Percentiles rank a stretch among this genome's conserved stretches.
phyloP scores from a whole-genome alignment of 2,329 filamentous ascomycete genomes.

The Nemania abortiva region DNA sequence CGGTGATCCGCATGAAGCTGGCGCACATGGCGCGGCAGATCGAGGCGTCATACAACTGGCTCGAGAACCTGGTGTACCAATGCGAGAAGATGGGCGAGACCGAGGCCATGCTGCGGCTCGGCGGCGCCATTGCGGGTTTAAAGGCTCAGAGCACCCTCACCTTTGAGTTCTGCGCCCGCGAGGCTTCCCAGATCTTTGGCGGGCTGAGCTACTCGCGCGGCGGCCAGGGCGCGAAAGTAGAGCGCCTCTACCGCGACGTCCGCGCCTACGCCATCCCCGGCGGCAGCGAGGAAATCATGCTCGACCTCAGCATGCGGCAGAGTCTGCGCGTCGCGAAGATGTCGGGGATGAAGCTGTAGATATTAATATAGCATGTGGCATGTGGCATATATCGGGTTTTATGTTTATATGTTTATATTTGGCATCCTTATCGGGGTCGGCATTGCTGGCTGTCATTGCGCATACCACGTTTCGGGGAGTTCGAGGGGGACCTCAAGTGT shows the following conservation, averaged over 20 bases:
- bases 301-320: conserved; percentile 95
- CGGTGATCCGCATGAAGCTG: conserved; percentile 96
- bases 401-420: background rate
- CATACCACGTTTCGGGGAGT: background rate
- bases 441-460: background rate
- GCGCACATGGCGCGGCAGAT: conserved; percentile 99
- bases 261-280: conserved; percentile 96
- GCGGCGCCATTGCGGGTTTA: conserved; percentile 90
- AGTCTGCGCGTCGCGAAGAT: conserved; percentile 88
- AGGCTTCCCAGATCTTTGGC: conserved; percentile 97
- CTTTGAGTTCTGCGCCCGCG: conserved; percentile 97
- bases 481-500: background rate
- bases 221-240: conserved; percentile 94
- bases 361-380: background rate
- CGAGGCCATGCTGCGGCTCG: conserved; percentile 95
- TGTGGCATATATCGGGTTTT: background rate
- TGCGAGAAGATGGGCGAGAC: conserved; percentile 92
- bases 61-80: conserved; percentile 95
- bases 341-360: conserved; percentile 93
- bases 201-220: conserved; percentile 92
- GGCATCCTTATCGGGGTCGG: background rate
- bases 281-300: conserved; percentile 98
- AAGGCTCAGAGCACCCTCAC: conserved; percentile 95
- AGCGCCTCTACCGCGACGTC: conserved; percentile 94
- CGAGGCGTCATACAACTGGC: conserved; percentile 96